Evolutionary conservation across 176 grass and related monocot genomes (phyloP), one percentile per base, ranked within the genome.

Genomic region (Tillandsia fasciculata): DNA sequence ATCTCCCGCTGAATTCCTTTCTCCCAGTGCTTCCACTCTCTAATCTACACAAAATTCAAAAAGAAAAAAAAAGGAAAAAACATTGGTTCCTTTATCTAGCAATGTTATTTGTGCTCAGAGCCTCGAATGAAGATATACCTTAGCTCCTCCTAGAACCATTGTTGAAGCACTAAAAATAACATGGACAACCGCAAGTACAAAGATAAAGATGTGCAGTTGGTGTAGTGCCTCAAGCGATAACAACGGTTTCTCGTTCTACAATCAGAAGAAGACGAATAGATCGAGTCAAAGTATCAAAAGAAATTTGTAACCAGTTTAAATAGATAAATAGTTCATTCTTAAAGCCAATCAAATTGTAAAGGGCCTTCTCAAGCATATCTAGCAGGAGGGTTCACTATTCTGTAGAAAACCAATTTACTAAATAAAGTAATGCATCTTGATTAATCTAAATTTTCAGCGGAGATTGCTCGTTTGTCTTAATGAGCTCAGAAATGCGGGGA

Each of bases 161-260:
- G 89, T 97, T 14, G 73, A 26, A 49, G 83, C 84, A 52, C 81
- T 90, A 48, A 97, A 81, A 76, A 90, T 48, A 57, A 97, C 90
- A 80, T 97, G 94, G 3, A 79, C 81, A 47, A 90, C 79, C 0
- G 89, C 89, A 64, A 97, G 66, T 23, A 73, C 84, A 59, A 97
- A 97, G 66, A 97, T 91, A 77, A 97, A 97, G 68, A 97, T 90
- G 74, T 97, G 94, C 8, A 97, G 12, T 57, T 97, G 79, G 69
- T 97, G 88, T 70, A 90, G 78, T 10, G 89, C 89, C 29, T 92
- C 69, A 1, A 66, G 12, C 0, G 94, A 92, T 49, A 97, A 76
- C 10, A 97, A 20, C 52, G 94, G 86, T 72, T 92, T 82, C 66
- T 92, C 74, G 17, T 77, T 82, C 94, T 97, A 49, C 22, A 63